Conservation (phyloP, 768 basidiomycete genomes). For the Lactarius vividus region DNA sequence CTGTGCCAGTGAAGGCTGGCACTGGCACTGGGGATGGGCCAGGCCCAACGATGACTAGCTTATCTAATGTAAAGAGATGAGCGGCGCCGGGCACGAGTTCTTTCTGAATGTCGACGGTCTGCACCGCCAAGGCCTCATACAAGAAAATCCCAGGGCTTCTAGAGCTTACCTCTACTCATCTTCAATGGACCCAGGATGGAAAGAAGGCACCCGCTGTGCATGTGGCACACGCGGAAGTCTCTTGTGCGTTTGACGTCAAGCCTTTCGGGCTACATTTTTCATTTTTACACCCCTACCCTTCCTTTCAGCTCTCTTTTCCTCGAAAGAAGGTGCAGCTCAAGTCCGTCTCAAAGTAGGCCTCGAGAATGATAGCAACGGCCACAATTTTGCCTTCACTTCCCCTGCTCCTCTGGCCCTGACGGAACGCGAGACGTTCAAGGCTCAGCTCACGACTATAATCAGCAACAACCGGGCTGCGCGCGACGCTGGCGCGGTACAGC, state of each 20-base stretch:
- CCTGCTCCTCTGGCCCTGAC: slow-evolving; percentile 57
- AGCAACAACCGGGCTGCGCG: slow-evolving; percentile 55
- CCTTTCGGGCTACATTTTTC: not conserved
- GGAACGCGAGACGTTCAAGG: slow-evolving; percentile 83
- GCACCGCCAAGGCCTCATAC: slow-evolving; percentile 71
- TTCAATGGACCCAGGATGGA: slow-evolving; percentile 80
- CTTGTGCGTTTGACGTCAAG: slow-evolving; percentile 42
- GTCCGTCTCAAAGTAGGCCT: slow-evolving; percentile 76
- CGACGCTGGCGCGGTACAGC: slow-evolving; percentile 20
- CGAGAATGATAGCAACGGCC: slow-evolving; percentile 64
- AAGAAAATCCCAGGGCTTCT: slow-evolving; percentile 78
- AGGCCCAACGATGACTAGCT: not conserved
- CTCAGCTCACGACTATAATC: slow-evolving; percentile 73
- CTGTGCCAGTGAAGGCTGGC: no score
- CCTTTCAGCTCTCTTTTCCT: slow-evolving; percentile 70
- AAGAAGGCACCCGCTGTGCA: slow-evolving; percentile 61
- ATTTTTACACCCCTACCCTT: not conserved
- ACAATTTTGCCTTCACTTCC: slow-evolving; percentile 80
- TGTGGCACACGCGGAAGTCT: slow-evolving; percentile 56
- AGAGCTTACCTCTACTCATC: slow-evolving; percentile 66
- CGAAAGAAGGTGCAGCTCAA: slow-evolving; percentile 78
- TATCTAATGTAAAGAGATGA: slow-evolving; percentile 19
- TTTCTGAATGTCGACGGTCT: slow-evolving; percentile 30
- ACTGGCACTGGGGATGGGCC: no score
- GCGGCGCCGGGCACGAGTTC: not conserved